These are phyloP conservation scores for Drechmeria coniospora DNA, from an alignment of 2,329 filamentous ascomycete genomes.

Conservation along the genomic window DNA sequence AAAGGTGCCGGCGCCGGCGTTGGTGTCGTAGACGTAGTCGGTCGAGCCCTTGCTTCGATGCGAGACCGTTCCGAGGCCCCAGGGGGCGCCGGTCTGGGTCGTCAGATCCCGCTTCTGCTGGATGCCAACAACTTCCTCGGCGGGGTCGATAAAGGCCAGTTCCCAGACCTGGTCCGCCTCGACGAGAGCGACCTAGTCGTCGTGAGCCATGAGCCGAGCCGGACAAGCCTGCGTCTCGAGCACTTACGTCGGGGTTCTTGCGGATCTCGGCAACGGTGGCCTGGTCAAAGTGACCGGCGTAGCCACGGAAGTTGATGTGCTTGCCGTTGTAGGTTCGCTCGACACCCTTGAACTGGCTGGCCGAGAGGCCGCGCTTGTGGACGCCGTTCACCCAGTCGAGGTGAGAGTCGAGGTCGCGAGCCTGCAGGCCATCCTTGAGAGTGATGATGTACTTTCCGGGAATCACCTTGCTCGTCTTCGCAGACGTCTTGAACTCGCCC, in stretches of 20 bases:
- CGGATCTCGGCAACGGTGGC: constrained; percentile 25
- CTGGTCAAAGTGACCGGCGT: constrained; percentile 26
- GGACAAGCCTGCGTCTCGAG: too few relatives aligned
- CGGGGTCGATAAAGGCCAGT: constrained; percentile 10
- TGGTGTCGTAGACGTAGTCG: constrained; percentile 34
- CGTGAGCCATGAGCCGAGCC: background rate
- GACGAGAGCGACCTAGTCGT: constrained; percentile 13
- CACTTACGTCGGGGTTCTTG: constrained; percentile 24
- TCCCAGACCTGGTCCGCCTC: constrained; percentile 16
- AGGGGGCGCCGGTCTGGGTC: constrained; percentile 15
- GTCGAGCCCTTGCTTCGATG: constrained; percentile 11
- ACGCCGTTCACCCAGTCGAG: constrained; percentile 33
- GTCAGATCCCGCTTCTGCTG: constrained; percentile 12
- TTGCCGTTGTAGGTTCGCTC: constrained; percentile 15
- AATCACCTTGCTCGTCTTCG: constrained; percentile 11
- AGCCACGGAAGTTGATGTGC: constrained; percentile 22
- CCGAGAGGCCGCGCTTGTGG: constrained; percentile 35
- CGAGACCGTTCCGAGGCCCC: constrained; percentile 18
- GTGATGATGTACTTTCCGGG: constrained; percentile 43
- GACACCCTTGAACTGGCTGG: constrained; percentile 24
- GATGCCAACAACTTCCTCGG: constrained; percentile 3
- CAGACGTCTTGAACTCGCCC: constrained; percentile 1
- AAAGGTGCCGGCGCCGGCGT: constrained; percentile 34
- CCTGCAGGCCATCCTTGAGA: constrained; percentile 35
- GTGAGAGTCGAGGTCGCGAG: constrained; percentile 30